Percentiles rank a stretch among this genome's conserved stretches.
Conservation (phyloP, 23 red algal species). For the Gracilaria caudata region DNA sequence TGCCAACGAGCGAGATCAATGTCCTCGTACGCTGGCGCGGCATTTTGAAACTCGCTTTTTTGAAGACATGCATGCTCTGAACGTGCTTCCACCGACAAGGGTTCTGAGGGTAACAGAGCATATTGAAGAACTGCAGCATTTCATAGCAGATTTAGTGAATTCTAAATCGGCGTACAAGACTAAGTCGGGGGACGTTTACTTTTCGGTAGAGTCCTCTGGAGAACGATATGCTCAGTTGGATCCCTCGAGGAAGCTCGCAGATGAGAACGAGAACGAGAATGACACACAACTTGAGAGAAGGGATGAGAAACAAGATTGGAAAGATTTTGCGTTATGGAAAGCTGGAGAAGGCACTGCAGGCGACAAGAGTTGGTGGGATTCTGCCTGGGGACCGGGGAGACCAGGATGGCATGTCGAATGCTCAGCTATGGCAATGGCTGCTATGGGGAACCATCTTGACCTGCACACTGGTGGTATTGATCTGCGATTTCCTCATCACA, state of each 20-base stretch:
- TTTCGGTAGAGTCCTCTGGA: conserved; percentile 67
- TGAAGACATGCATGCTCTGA: conserved; percentile 80
- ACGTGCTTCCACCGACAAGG: conserved; percentile 66
- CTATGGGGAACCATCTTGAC: conserved; percentile 65
- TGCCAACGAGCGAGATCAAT: conserved; percentile 36
- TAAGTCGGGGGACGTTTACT: conserved; percentile 81
- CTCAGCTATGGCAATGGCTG: conserved; percentile 82
- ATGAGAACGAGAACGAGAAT: background rate
- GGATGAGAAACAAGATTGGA: conserved; percentile 64
- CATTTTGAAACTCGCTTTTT: conserved; percentile 82
- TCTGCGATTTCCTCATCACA: conserved; percentile 95
- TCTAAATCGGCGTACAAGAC: conserved; percentile 68
- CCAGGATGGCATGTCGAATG: conserved; percentile 99
- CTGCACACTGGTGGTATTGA: conserved; percentile 93
- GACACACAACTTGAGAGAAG: background rate
- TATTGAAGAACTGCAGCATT: conserved; percentile 73
- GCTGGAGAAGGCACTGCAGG: conserved; percentile 28
- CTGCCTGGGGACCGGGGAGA: conserved; percentile 80
- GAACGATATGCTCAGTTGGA: conserved; percentile 85
- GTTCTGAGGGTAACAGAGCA: conserved; percentile 87
- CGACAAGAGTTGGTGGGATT: conserved; percentile 65
- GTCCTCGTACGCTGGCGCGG: conserved; percentile 42
- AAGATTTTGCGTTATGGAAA: conserved; percentile 97
- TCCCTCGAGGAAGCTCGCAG: conserved; percentile 33
- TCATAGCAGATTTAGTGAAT: conserved; percentile 47